Percentiles rank a stretch among this genome's conserved stretches.
These are phyloP conservation scores for Leccinum boreale DNA, from an alignment of 768 basidiomycete species.

Conservation along the genomic window DNA sequence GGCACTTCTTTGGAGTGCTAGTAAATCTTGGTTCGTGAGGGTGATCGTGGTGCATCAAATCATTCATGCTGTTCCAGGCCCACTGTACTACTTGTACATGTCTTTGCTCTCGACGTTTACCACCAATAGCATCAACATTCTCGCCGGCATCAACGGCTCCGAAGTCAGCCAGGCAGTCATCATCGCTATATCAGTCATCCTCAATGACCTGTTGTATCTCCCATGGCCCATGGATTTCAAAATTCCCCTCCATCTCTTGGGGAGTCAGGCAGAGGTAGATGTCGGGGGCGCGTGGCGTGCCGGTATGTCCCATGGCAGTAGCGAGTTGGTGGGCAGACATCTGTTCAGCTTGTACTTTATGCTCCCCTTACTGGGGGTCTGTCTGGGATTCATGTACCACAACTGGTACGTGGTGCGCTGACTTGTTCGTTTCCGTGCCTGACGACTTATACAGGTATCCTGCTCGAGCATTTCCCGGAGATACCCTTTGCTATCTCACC, in stretches of 20 bases:
- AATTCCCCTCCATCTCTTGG: slow-evolving; percentile 68
- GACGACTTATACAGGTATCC: slow-evolving; percentile 72
- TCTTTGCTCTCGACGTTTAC: slow-evolving; percentile 92
- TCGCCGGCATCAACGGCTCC: slow-evolving; percentile 95
- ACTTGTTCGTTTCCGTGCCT: neutral
- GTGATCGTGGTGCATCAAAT: neutral
- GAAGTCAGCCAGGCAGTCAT: slow-evolving; percentile 93
- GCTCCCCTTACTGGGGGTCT: slow-evolving; percentile 90
- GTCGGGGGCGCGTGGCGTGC: slow-evolving; percentile 79
- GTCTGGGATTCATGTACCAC: slow-evolving; percentile 86
- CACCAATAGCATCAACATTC: slow-evolving; percentile 98
- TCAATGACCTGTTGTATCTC: slow-evolving; percentile 94
- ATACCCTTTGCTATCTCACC: slow-evolving; percentile 95
- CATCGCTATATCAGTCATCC: slow-evolving; percentile 83
- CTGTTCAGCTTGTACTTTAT: slow-evolving; percentile 97
- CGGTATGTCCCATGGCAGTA: slow-evolving; percentile 83
- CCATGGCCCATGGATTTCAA: slow-evolving; percentile 79
- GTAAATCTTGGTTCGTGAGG: slow-evolving; percentile 81
- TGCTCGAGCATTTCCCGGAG: slow-evolving; percentile 90
- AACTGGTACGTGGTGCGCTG: slow-evolving; percentile 69
- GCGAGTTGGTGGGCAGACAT: slow-evolving; percentile 87
- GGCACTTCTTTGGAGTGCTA: slow-evolving; percentile 68
- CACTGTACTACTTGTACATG: slow-evolving; percentile 96
- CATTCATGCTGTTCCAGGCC: slow-evolving; percentile 51
- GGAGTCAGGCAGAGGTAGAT: slow-evolving; percentile 61